Base-by-base conservation (phyloP, 2,329 filamentous ascomycete species). In the Ophiocordyceps polyrhachis-furcata region DNA sequence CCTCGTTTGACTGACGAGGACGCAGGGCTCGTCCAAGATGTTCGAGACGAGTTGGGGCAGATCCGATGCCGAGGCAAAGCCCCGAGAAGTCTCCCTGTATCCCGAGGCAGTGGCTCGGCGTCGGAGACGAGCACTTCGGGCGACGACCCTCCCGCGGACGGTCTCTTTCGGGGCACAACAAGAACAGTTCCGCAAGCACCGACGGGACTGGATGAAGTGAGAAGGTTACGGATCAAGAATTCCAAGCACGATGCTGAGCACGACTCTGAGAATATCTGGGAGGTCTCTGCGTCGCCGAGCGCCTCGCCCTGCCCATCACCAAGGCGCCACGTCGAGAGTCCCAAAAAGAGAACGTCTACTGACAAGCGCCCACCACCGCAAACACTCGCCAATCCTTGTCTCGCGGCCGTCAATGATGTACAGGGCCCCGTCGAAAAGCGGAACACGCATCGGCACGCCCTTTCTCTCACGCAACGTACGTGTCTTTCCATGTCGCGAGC, bases 401-500 rank as follows among this genome's bases (percentile, higher is more conserved):
- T 78, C 5, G 67, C 68, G 13, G 72, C 70, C 0, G 70, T 78
- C 56, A 62, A 68, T 21, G 66, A 66, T 41, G 64, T 66, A 0
- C 76, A 75, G 2, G 74, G 74, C 0, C 79, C 76, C 0, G 76
- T 76, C 0, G 56, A 63, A 40, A 79, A 76, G 51, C 57, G 55
- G 14, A 35, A 51, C 2, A 70, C 65, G 46, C 62, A 65, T 0
- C 67, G 74, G 0, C 74, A 75, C 43, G 71, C 69, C 0, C 61
- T 81, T 9, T 79, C 80, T 0, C 70, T 91, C 0, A 73, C 81
- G 4, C 86, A 93, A 55, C 80, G 87, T 42, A 93, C 88, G 0
- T 76, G 83, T 17, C 70, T 86, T 45, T 87, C 84, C 17, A 89
- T 94, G 78, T 76, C 79, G 0, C 69, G 77, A 3, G 66, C 74